Evolutionary conservation across 257 asterid genomes (phyloP).

Genomic region (Rhazya stricta): DNA sequence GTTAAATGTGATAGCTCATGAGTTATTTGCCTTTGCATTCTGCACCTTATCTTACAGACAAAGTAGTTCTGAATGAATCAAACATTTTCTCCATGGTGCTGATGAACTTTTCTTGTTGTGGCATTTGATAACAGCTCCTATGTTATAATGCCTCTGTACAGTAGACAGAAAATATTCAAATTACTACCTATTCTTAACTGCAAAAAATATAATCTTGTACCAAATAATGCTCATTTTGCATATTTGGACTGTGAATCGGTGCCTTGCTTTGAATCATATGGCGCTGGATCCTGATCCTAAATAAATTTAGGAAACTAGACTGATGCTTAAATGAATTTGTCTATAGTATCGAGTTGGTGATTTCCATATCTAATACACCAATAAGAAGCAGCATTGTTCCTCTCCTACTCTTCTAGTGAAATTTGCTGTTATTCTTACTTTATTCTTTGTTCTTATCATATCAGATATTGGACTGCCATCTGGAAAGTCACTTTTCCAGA

Average conservation of each 20-base stretch:
- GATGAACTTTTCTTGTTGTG: neutral
- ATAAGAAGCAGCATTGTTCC: neutral
- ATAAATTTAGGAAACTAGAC: neutral
- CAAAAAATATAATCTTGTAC: neutral
- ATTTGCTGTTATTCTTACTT: slow-evolving; percentile 2
- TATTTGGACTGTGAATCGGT: neutral
- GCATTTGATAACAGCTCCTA: neutral
- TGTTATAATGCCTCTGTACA: neutral
- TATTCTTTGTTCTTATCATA: slow-evolving; percentile 14
- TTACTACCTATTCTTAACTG: neutral
- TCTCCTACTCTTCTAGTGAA: neutral
- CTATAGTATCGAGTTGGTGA: neutral
- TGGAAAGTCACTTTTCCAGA: slow-evolving; percentile 94
- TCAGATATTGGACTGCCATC: slow-evolving; percentile 96
- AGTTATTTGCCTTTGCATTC: neutral
- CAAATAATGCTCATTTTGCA: neutral
- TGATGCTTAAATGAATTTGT: neutral
- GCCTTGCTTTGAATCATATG: neutral
- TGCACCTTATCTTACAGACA: neutral
- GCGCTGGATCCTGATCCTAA: neutral
- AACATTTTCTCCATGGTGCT: neutral
- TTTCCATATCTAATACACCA: neutral
- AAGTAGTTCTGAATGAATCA: neutral
- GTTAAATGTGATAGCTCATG: neutral
- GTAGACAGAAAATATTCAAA: neutral